Conservation (phyloP, 331 rosid genomes). For the Telfairia occidentalis region DNA sequence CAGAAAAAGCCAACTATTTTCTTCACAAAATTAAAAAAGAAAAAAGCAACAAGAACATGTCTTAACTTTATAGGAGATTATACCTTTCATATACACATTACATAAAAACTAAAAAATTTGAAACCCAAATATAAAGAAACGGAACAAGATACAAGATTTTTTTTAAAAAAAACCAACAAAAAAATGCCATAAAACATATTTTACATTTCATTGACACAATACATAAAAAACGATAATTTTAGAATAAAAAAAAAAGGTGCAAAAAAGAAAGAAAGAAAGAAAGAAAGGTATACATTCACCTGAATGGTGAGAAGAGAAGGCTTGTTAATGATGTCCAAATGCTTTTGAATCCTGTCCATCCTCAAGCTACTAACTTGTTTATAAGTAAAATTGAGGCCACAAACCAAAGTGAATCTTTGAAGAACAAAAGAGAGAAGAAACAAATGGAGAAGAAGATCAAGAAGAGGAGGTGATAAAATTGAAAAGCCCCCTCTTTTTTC, state of each 20-base stretch:
- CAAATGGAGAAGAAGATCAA: background rate
- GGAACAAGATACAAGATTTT: background rate
- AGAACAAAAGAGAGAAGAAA: constrained; percentile 6
- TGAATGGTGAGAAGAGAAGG: constrained; percentile 55
- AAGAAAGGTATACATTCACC: constrained; percentile 18
- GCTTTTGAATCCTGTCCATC: constrained; percentile 63
- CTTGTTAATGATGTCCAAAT: constrained; percentile 73
- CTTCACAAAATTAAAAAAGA: background rate
- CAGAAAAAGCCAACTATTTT: background rate
- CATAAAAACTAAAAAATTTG: background rate
- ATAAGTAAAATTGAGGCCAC: constrained; percentile 43
- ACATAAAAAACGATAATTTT: background rate
- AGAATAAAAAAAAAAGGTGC: background rate
- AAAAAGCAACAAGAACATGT: background rate
- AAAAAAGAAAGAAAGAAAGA: background rate
- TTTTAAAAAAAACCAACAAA: background rate
- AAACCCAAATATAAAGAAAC: background rate
- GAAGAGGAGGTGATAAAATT: constrained; percentile 14
- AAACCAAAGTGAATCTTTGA: constrained; percentile 17
- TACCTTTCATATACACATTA: background rate
- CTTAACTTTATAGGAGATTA: background rate
- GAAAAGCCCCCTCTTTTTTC: background rate
- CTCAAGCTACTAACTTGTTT: constrained; percentile 52
- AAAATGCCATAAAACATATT: background rate
- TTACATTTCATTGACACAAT: background rate